Evolutionary conservation across 1,284 basidiomycete species (phyloP).

Genomic region (Trichosporon coremiiforme): DNA sequence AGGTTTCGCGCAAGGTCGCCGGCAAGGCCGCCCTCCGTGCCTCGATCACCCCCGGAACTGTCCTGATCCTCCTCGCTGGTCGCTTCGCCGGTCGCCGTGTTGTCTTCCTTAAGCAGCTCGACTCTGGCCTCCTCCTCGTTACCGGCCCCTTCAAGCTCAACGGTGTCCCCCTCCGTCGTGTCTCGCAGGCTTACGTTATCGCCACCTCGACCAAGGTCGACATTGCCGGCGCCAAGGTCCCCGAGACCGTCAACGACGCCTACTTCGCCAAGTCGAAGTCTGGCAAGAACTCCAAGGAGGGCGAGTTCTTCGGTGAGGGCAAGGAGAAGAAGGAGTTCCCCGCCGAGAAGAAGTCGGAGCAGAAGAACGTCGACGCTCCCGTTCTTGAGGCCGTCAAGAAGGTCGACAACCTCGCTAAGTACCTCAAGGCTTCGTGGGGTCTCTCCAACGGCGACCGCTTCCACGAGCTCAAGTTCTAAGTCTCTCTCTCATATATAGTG

Average conservation of each 20-base stretch:
- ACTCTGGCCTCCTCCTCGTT: constrained; percentile 89
- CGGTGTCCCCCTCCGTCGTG: constrained; percentile 95
- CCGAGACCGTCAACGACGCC: constrained; percentile 88
- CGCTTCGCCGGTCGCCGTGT: constrained; percentile 98
- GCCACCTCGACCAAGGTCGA: constrained; percentile 97
- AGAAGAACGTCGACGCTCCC: constrained; percentile 83
- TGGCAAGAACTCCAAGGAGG: constrained; percentile 80
- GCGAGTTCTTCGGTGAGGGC: constrained; percentile 93
- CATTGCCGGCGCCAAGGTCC: constrained; percentile 68
- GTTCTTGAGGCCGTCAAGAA: constrained; percentile 88
- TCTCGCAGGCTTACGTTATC: constrained; percentile 99
- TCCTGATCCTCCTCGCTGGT: constrained; percentile 96
- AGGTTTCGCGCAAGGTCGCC: constrained; percentile 85
- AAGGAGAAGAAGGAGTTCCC: constrained; percentile 86
- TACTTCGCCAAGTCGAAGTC: constrained; percentile 86
- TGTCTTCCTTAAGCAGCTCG: constrained; percentile 96
- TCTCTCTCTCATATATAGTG: constrained; percentile 19
- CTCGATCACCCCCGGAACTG: constrained; percentile 89
- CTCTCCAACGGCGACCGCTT: constrained; percentile 79
- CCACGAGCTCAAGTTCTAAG: constrained; percentile 59
- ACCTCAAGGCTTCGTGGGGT: constrained; percentile 90
- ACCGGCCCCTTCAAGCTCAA: constrained; percentile 98
- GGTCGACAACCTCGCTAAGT: constrained; percentile 88
- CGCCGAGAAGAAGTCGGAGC: constrained; percentile 85
- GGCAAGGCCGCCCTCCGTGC: constrained; percentile 72